Percentiles rank a stretch among this genome's conserved stretches.
Evolutionary conservation across 2,329 filamentous ascomycete species (phyloP).

Genomic region (Fusarium buharicum): DNA sequence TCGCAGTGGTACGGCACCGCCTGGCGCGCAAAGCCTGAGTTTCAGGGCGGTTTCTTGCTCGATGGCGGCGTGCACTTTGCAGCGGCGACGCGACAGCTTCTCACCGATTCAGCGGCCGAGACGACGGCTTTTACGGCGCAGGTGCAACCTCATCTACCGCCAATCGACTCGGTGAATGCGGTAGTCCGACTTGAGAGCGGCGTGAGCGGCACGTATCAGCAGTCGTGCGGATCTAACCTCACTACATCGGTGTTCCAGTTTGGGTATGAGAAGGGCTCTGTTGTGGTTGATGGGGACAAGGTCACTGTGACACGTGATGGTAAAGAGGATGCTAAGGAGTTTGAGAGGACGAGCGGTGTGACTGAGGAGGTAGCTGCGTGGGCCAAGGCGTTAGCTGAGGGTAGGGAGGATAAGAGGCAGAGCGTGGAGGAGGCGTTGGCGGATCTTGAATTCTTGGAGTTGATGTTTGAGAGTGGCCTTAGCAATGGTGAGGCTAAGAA

Average conservation of each 20-base stretch:
- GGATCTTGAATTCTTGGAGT: slow-evolving; percentile 69
- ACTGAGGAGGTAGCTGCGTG: slow-evolving; percentile 70
- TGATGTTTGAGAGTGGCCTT: slow-evolving; percentile 61
- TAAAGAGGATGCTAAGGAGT: slow-evolving; percentile 52
- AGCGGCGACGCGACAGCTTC: slow-evolving; percentile 69
- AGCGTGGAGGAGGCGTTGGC: slow-evolving; percentile 66
- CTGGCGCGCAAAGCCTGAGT: slow-evolving; percentile 74
- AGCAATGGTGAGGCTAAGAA: slow-evolving; percentile 53
- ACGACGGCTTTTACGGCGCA: slow-evolving; percentile 66
- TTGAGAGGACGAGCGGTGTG: slow-evolving; percentile 64
- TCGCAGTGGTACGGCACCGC: slow-evolving; percentile 62
- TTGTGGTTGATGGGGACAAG: slow-evolving; percentile 60
- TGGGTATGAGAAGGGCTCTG: slow-evolving; percentile 66
- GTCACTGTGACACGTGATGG: slow-evolving; percentile 55
- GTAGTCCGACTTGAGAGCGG: slow-evolving; percentile 65
- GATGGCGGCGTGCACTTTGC: slow-evolving; percentile 80
- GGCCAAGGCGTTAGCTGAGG: slow-evolving; percentile 62
- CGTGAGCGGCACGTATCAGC: slow-evolving; percentile 64
- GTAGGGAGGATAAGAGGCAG: slow-evolving; percentile 62
- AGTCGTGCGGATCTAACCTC: slow-evolving; percentile 67
- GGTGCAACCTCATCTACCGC: slow-evolving; percentile 66
- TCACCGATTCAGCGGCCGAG: slow-evolving; percentile 58
- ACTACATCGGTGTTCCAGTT: slow-evolving; percentile 65
- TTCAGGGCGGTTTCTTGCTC: slow-evolving; percentile 81
- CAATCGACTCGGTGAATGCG: slow-evolving; percentile 74